Percentiles rank a stretch among this genome's conserved stretches.
phyloP scores from a whole-genome alignment of 306 rosid species.

The Malus sylvestris region DNA sequence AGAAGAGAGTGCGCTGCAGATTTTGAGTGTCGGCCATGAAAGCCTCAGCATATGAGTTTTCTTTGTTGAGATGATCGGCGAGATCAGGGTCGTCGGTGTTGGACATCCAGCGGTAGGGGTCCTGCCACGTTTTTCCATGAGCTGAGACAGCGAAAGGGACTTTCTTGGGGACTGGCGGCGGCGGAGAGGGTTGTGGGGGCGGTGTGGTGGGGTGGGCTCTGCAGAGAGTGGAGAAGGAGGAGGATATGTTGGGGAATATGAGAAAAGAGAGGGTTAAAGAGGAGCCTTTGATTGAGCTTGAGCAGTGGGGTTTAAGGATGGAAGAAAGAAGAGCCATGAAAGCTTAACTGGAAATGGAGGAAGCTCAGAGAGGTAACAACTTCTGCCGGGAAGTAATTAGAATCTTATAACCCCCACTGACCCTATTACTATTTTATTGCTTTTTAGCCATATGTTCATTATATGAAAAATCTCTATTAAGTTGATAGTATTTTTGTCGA shows the following conservation, averaged over 20 bases:
- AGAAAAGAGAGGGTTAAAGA: slow-evolving; percentile 2
- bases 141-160: slow-evolving; percentile 48
- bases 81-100: slow-evolving; percentile 55
- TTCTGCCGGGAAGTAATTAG: neutral
- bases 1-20: slow-evolving; percentile 40
- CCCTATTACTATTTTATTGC: too few species aligned
- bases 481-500: too few species aligned
- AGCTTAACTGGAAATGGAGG: neutral
- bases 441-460: too few species aligned
- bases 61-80: slow-evolving; percentile 46
- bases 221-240: slow-evolving; percentile 36
- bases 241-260: slow-evolving; percentile 11
- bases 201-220: slow-evolving; percentile 17
- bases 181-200: slow-evolving; percentile 27
- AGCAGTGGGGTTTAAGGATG: slow-evolving; percentile 18
- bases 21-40: slow-evolving; percentile 71
- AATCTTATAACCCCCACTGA: too few species aligned
- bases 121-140: slow-evolving; percentile 64
- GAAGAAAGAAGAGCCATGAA: slow-evolving; percentile 44
- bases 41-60: slow-evolving; percentile 62
- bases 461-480: too few species aligned
- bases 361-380: neutral
- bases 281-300: slow-evolving; percentile 14
- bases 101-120: slow-evolving; percentile 89
- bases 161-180: slow-evolving; percentile 57